Evolutionary conservation across 2,329 filamentous ascomycete species (phyloP), one percentile per base, ranked within the genome.

Genomic region (Talaromyces islandicus): DNA sequence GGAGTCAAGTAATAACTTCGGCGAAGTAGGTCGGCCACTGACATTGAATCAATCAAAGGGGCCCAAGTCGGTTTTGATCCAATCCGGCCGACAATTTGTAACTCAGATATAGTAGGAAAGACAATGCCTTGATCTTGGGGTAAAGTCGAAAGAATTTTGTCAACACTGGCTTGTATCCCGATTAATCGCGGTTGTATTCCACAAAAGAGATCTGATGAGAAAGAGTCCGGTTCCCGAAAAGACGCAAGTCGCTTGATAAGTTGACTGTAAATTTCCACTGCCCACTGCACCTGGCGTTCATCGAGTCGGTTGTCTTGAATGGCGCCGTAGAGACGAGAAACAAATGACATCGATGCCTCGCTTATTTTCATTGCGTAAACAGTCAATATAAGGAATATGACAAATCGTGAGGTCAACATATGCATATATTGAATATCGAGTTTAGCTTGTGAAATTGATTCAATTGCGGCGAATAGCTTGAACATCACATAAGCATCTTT

Each of bases 311-410:
- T 54, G 19, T 58, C 60, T 21, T 60, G 60, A 24, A 69, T 50
- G 6, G 58, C 46, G 1, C 58, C 41, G 14, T 57, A 65, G 9
- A 68, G 56, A 1, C 29, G 56, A 3, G 53, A 51, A 25, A 61
- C 64, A 43, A 68, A 63, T 0, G 14, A 25, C n/a, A 60, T 51
- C 9, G 69, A 68, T 19, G 58, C 46, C 10, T 68, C 57, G n/a
- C 57, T 61, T 9, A 71, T 54, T 11, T 59, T 38, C 19, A 61
- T 61, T 10, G 59, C 59, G 30, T 64, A 64, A 51, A 59, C 48
- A 19, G 59, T 55, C 27, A 71, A 48, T 0, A 69, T 17, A 43
- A 62, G 62, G n/a, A 64, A 61, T 19, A 67, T 53, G 0, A 63
- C 57, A 3, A 65, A 55, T 32, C 60, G 60, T 3, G 62, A 63